Evolutionary conservation across 148 eudicot genomes (phyloP).

Genomic region (Rhododendron simsii): DNA sequence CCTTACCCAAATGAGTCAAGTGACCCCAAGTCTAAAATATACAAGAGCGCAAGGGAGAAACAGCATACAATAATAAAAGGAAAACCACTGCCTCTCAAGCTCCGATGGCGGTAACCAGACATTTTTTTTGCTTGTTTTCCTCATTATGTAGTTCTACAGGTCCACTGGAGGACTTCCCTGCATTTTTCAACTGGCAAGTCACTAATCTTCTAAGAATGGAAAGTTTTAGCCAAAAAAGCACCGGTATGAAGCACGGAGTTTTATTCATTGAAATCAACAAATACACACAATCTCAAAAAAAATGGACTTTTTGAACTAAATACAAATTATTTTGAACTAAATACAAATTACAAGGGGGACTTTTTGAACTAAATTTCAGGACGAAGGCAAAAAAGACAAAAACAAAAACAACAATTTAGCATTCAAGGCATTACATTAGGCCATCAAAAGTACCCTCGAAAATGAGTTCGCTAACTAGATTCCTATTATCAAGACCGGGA

Average conservation of each 20-base stretch:
- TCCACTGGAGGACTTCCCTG: conserved; percentile 77
- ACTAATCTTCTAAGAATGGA: neutral
- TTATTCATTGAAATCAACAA: neutral
- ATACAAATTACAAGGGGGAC: too few relatives aligned
- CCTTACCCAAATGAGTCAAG: neutral
- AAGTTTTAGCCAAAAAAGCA: neutral
- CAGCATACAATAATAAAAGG: conserved; percentile 3
- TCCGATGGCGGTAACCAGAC: too few relatives aligned
- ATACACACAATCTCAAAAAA: neutral
- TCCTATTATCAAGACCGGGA: too few relatives aligned
- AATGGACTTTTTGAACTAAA: neutral
- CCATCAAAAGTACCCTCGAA: too few relatives aligned
- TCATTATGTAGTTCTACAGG: conserved; percentile 25
- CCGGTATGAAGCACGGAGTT: neutral
- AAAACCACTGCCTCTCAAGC: neutral
- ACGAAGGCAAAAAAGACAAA: too few relatives aligned
- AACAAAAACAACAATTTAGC: too few relatives aligned
- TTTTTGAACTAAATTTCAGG: too few relatives aligned
- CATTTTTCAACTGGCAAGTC: neutral
- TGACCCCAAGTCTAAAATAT: conserved; percentile 3
- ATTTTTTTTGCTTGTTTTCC: neutral
- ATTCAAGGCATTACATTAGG: too few relatives aligned
- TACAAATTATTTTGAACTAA: neutral
- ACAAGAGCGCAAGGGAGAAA: neutral
- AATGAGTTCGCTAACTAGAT: too few relatives aligned